Base-by-base conservation (phyloP, 2,329 filamentous ascomycete species). In the Colletotrichum sp. region DNA sequence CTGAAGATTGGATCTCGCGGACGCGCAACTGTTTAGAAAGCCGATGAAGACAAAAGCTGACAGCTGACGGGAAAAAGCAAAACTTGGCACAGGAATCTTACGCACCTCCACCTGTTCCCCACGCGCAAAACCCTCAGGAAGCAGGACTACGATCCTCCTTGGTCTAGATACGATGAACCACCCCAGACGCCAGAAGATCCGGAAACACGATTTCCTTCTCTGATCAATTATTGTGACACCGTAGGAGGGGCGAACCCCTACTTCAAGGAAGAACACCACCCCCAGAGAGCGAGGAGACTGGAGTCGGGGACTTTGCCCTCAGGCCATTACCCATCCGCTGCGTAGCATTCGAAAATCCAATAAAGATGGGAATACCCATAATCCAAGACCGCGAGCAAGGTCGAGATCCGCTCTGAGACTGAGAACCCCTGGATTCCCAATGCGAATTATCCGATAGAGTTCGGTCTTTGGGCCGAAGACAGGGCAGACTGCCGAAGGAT, bases 121-220 rank as follows among this genome's bases (percentile, higher is more conserved):
- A 66, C 68, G 56, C 30, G 22, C 64, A 55, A 61, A 71, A 34
- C 72, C 30, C 43, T 69, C 43, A 39, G 61, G 22, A 69, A 70
- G 55, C 27, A 66, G 16, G 15, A 30, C n/a, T 48, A 16, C 39
- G 22, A 55, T 52, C 52, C 52, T 65, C 34, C 61, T 43, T 27
- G 12, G 61, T 66, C 22, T 71, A 74, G 36, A 71, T 66, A 48
- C 48, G 61, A 74, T 55, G 61, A 66, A 66, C 67, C 68, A 55
- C 28, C n/a, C 58, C 36, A 5, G 34, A 32, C 27, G 52, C 43
- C 30, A 55, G 28, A 32, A 68, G 66, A 68, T 28, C 56, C 52
- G 28, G 34, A 61, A 61, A 75, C 61, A 60, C n/a, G 32, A 56
- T 56, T 52, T 25, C 7, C n/a, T 36, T 65, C 36, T n/a, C 22